phyloP scores from a whole-genome alignment of 2,329 filamentous ascomycete genomes.

The Epicoccum sorghinum region DNA sequence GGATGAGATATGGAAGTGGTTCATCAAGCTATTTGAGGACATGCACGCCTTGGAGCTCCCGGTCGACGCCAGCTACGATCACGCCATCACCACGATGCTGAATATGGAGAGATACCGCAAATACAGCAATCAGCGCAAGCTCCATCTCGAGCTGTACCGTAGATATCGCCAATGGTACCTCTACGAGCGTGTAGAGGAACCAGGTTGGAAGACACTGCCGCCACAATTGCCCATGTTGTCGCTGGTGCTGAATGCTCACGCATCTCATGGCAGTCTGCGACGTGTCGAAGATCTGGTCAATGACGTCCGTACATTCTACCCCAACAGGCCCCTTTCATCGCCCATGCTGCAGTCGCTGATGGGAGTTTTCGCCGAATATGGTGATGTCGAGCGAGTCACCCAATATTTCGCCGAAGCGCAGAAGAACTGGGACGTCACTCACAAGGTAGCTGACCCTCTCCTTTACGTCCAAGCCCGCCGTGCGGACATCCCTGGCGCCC shows the following conservation, averaged over 20 bases:
- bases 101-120: slow-evolving; percentile 33
- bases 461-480: slow-evolving; percentile 74
- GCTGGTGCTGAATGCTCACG: slow-evolving; percentile 33
- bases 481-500: slow-evolving; percentile 66
- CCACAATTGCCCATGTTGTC: slow-evolving; percentile 25
- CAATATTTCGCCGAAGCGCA: slow-evolving; percentile 40
- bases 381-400: slow-evolving; percentile 41
- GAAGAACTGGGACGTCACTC: slow-evolving; percentile 11
- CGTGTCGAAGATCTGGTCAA: slow-evolving; percentile 29
- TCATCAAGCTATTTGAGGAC: slow-evolving; percentile 32
- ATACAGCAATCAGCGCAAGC: slow-evolving; percentile 36
- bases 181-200: slow-evolving; percentile 15
- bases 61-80: slow-evolving; percentile 32
- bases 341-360: slow-evolving; percentile 31
- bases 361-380: slow-evolving; percentile 40
- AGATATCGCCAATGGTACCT: slow-evolving; percentile 28
- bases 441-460: slow-evolving; percentile 46
- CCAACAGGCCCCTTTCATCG: slow-evolving; percentile 22
- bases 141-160: slow-evolving; percentile 35
- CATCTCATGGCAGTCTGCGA: slow-evolving; percentile 24
- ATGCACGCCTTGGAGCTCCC: slow-evolving; percentile 28
- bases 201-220: not conserved
- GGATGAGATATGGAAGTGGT: slow-evolving; percentile 33
- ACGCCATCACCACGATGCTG: slow-evolving; percentile 33
- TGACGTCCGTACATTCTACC: slow-evolving; percentile 37